Percentiles rank a stretch among this genome's conserved stretches.
Conservation (phyloP, 2,329 filamentous ascomycete species). For the Verticillium albo-atrum region DNA sequence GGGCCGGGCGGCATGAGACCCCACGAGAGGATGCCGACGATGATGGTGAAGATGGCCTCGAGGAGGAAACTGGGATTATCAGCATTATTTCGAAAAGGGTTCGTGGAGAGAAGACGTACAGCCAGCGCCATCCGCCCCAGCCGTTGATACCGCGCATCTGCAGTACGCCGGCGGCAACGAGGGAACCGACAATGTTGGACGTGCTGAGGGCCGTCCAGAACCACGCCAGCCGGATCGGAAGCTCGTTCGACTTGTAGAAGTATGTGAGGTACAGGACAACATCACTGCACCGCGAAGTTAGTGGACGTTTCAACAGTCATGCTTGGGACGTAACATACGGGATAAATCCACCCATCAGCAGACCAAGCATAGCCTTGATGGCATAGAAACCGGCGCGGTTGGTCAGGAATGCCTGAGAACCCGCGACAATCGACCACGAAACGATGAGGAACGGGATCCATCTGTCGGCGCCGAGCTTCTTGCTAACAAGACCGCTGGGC, state of each 20-base stretch:
- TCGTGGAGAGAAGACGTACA: conserved; percentile 15
- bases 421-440: conserved; percentile 34
- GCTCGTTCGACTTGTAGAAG: conserved; percentile 25
- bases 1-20: conserved; percentile 41
- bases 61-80: conserved; percentile 38
- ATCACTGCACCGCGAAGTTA: conserved; percentile 13
- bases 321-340: conserved; percentile 32
- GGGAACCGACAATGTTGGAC: conserved; percentile 32
- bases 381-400: conserved; percentile 33
- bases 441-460: conserved; percentile 39
- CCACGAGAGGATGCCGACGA: conserved; percentile 38
- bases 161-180: conserved; percentile 36
- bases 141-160: conserved; percentile 30
- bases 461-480: conserved; percentile 43
- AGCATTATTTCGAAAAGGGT: not conserved
- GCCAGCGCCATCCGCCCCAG: conserved; percentile 36
- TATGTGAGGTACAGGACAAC: conserved; percentile 25
- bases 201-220: conserved; percentile 23
- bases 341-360: conserved; percentile 47
- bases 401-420: conserved; percentile 30
- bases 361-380: conserved; percentile 36
- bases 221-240: conserved; percentile 21
- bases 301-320: too few relatives aligned
- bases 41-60: conserved; percentile 39
- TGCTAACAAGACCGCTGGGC: conserved; percentile 44